Evolutionary conservation across 129 eudicot genomes (phyloP), one percentile per base, ranked within the genome.

Genomic region (Pittosporum tobira): DNA sequence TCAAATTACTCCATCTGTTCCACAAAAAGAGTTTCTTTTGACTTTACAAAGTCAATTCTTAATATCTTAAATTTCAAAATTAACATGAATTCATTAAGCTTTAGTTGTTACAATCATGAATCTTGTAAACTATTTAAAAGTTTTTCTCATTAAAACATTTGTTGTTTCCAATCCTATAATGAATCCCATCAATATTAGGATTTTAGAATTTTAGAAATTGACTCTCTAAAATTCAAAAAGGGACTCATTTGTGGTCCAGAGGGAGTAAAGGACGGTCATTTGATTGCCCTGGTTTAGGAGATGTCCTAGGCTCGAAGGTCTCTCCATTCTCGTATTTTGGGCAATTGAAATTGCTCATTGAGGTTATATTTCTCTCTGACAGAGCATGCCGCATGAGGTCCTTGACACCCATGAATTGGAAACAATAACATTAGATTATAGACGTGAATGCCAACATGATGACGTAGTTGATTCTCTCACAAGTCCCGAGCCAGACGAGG

Each of bases 381-480:
- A 91, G 98, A 86, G 98, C 57, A 76, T 86, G 61, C 98, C 98
- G 42, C 81, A 91, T 77, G 98, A 91, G 63, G 71, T 86, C 46
- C 79, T 91, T 19, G 84, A 90, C 68, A 83, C 82, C 19, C 84
- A 90, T 59, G 95, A 90, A 72, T 80, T 90, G 80, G 75, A 87
- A 73, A 83, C 83, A 1, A 83, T 90, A 23, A 90, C 98, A 47
- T 67, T 91, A 65, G 98, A 91, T 51, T 91, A 86, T 58, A 76
- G 95, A 65, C 89, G 94, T 22, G 95, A 91, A 75, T 91, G 95
- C 65, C 95, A 83, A 62, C 89, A 81, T 18, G 85, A 81, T 60
- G 95, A 91, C 13, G 54, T 91, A 3, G 95, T 91, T 27, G 95
- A 91, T 69, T 91, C 98, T 25, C 94, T 91, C 55, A 83, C 98